phyloP scores from a whole-genome alignment of 1,284 basidiomycete genomes.

The Trametes sp. region DNA sequence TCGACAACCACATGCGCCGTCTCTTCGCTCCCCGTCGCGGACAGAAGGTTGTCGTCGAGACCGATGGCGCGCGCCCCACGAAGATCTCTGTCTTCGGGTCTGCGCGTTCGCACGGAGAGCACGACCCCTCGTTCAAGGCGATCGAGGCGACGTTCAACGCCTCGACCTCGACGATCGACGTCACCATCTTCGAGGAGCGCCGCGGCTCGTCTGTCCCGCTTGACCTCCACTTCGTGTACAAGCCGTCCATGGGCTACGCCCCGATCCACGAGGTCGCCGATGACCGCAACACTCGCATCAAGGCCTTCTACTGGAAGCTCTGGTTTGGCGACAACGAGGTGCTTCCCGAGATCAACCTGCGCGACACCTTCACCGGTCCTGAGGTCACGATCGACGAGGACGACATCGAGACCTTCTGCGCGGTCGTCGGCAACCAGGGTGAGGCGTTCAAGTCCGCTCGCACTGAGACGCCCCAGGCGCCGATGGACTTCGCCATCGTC shows the following conservation, averaged over 20 bases:
- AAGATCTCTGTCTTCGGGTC: conserved; percentile 77
- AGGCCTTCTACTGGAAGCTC: conserved; percentile 95
- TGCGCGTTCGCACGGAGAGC: conserved; percentile 82
- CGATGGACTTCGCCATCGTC: conserved; percentile 99
- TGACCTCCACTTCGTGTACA: conserved; percentile 84
- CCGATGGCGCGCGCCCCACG: conserved; percentile 54
- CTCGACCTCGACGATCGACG: conserved; percentile 66
- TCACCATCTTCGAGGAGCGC: conserved; percentile 89
- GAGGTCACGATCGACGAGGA: conserved; percentile 80
- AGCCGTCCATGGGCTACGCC: conserved; percentile 88
- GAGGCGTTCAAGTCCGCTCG: conserved; percentile 88
- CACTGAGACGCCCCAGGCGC: conserved; percentile 78
- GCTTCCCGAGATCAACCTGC: conserved; percentile 79
- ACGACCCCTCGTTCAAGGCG: conserved; percentile 84
- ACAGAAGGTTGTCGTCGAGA: conserved; percentile 78
- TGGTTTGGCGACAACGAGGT: conserved; percentile 91
- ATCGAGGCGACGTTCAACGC: conserved; percentile 76
- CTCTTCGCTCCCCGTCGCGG: conserved; percentile 83
- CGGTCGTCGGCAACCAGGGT: conserved; percentile 91
- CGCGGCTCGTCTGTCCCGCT: conserved; percentile 82
- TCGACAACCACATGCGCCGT: conserved; percentile 91
- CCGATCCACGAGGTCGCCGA: conserved; percentile 93
- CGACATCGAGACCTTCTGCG: conserved; percentile 90
- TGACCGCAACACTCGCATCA: conserved; percentile 91
- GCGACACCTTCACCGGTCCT: conserved; percentile 84